Base-by-base conservation (phyloP, 495 filamentous ascomycete species). In the Schizothecium vesticola region DNA sequence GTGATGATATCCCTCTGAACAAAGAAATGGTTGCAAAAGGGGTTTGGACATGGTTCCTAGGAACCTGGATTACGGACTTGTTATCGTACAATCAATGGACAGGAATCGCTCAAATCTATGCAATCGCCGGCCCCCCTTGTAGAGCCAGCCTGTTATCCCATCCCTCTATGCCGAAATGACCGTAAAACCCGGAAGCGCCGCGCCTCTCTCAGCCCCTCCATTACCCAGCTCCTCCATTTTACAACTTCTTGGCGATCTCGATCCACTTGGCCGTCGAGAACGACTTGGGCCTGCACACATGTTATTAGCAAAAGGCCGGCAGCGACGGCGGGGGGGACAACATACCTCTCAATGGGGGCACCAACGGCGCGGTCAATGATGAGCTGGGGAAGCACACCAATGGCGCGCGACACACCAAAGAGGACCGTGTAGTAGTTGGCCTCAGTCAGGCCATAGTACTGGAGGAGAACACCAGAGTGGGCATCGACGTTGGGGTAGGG, bases 401-500 rank as follows among this genome's bases (percentile, higher is more conserved):
- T 90, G 72, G 96, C 95, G 79, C 95, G 91, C 71, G 93, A 97
- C 23, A 99, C 96, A 87, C 95, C 95, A 82, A 99, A 99, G 75
- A 98, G 90, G 65, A 99, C 95, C 67, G 95, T 99, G 89, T 99
- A 99, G 89, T 95, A 99, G 90, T 90, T 97, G 80, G 95, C 90
- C 86, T 99, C 94, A 69, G 91, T 98, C 80, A 99, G 85, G 74
- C 95, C 95, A 82, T 99, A 99, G 88, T 99, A 97, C 85, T 99
- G 96, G 65, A 99, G 91, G 71, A 99, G 92, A 72, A 98, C 95
- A 86, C 95, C 95, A 56, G 92, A 96, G 90, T 99, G 95, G 69
- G 82, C 82, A 68, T 81, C 80, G 64, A 84, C 78, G 74, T 80
- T 80, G 69, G 74, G 74, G 73, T 64, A 80, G 59, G 80, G 74